phyloP scores from a whole-genome alignment of 2,329 filamentous ascomycete genomes.

The Ophiobolus disseminans region DNA sequence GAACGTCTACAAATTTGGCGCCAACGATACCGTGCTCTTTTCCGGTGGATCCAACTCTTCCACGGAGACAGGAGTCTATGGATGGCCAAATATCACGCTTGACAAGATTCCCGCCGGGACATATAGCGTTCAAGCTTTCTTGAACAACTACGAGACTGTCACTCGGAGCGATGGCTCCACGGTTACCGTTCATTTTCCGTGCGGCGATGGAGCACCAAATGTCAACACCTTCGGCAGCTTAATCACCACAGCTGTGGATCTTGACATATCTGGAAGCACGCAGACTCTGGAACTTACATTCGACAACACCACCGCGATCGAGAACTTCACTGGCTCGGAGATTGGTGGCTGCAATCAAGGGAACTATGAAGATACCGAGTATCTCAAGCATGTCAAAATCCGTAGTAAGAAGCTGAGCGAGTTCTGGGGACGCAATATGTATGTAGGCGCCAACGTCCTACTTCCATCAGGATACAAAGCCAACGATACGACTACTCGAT shows the following conservation, averaged over 20 bases:
- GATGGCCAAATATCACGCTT: slow-evolving; percentile 44
- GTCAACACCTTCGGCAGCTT: slow-evolving; percentile 44
- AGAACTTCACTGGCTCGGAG: slow-evolving; percentile 41
- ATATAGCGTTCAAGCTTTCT: slow-evolving; percentile 47
- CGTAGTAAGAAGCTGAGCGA: slow-evolving; percentile 46
- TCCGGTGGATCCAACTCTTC: slow-evolving; percentile 35
- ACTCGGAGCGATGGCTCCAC: slow-evolving; percentile 47
- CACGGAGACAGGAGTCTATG: slow-evolving; percentile 39
- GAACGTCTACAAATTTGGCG: slow-evolving; percentile 41
- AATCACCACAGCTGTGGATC: slow-evolving; percentile 27
- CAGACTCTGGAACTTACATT: slow-evolving; percentile 44
- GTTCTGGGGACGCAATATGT: slow-evolving; percentile 47
- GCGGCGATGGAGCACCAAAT: slow-evolving; percentile 43
- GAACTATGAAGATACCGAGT: slow-evolving; percentile 47
- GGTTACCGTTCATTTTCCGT: slow-evolving; percentile 47
- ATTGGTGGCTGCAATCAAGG: slow-evolving; percentile 49
- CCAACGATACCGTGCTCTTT: slow-evolving; percentile 26
- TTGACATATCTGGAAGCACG: slow-evolving; percentile 32
- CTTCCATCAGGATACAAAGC: slow-evolving; percentile 45
- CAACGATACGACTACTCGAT: slow-evolving; percentile 37
- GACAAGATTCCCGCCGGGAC: slow-evolving; percentile 37
- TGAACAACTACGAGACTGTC: slow-evolving; percentile 46
- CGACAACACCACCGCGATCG: slow-evolving; percentile 31
- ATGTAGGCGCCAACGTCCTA: slow-evolving; percentile 48
- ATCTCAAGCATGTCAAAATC: slow-evolving; percentile 48